phyloP scores from a whole-genome alignment of 495 filamentous ascomycete species.

The Lophiostoma macrostomum region DNA sequence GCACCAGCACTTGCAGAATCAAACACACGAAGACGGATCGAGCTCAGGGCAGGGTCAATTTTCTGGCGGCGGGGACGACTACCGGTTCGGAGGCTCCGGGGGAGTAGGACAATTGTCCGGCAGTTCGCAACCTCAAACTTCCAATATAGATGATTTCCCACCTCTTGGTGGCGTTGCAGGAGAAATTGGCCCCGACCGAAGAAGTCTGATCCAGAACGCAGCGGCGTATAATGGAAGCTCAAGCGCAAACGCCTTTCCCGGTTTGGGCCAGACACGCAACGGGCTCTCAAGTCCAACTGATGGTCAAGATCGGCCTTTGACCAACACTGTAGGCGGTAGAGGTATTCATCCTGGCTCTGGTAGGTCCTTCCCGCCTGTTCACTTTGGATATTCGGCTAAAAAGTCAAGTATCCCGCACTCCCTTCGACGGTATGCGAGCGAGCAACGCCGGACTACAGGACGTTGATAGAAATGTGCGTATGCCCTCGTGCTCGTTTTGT shows the following conservation, averaged over 20 bases:
- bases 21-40: conserved; percentile 47
- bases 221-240: conserved; percentile 57
- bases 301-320: conserved; percentile 43
- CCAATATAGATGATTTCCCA: conserved; percentile 78
- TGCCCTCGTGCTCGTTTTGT: neutral
- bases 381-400: conserved; percentile 1
- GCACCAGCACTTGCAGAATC: conserved; percentile 52
- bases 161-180: conserved; percentile 70
- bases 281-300: conserved; percentile 59
- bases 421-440: conserved; percentile 35
- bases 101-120: conserved; percentile 55
- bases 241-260: conserved; percentile 47
- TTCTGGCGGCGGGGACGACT: conserved; percentile 56
- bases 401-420: conserved; percentile 31
- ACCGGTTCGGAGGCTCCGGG: conserved; percentile 58
- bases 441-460: conserved; percentile 30
- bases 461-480: conserved; percentile 37
- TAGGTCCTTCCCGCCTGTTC: neutral
- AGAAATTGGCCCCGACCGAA: conserved; percentile 67
- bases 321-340: conserved; percentile 30
- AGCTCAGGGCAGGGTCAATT: conserved; percentile 54
- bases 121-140: conserved; percentile 60
- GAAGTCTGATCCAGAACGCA: conserved; percentile 61
- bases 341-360: conserved; percentile 12
- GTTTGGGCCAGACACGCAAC: conserved; percentile 44